Evolutionary conservation across 495 filamentous ascomycete species (phyloP), one percentile per base, ranked within the genome.

Genomic region (Lepidopterella palustris): DNA sequence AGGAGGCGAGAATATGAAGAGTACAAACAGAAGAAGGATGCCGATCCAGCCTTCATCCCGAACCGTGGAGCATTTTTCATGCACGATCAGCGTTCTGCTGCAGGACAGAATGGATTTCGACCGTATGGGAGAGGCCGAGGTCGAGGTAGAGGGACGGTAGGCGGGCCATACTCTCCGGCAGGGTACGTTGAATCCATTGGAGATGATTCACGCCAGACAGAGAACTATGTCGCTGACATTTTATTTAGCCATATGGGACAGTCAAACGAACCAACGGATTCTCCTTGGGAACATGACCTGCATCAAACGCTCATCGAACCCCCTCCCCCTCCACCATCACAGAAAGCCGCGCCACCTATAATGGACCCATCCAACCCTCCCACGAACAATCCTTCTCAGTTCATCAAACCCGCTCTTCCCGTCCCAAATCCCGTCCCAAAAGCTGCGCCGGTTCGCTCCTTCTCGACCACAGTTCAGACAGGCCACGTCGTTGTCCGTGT

Each of bases 51-150:
- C 28, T 95, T 96, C 72, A 91, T 97, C 31, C 93, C 93, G 54
- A 97, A 95, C 66, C 81, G 95, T 52, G 93, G 93, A 24, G 87
- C 85, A 54, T 98, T 98, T 78, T 98, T 97, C 77, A 85, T 97
- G 78, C 93, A 98, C 72, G 93, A 98, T 70, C 90, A 95, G 64
- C 82, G 92, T 59, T 84, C 88, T 53, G 87, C 87, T 31, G 79
- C 86, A 21, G 85, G 84, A 51, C 79, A 84, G 25, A 93, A 92
- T 69, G 86, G 86, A 39, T 89, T 89, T 62, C 78, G 86, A 51
- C 85, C 85, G 45, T 90, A 84, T 70, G 81, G 82, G 11, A 76
- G 84, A 68, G 79, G 82, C 15, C 73, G 77, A 51, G 79, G 85
- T 57, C 69, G 79, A 62, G 81, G 79, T 23, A 70, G 80, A 69